Conservation (phyloP, 192 early-diverging fungal genomes). For the Umbelopsis vinacea region DNA sequence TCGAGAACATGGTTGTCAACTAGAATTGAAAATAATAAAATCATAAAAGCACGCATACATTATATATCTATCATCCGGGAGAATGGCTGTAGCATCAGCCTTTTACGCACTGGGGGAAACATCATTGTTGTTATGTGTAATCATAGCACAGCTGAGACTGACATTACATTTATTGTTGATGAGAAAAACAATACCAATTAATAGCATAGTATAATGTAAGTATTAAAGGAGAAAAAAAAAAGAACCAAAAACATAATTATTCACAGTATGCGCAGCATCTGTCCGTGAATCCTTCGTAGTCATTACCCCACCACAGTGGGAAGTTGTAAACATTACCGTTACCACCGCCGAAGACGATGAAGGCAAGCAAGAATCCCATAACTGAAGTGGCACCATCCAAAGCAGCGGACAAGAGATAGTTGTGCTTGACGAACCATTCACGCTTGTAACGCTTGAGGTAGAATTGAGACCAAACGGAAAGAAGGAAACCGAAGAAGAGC, state of each 20-base stretch:
- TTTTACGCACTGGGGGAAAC: not conserved
- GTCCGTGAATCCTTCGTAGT: constrained; percentile 5
- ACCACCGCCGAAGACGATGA: constrained; percentile 31
- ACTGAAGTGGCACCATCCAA: constrained; percentile 61
- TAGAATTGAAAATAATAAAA: not conserved
- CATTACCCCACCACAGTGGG: constrained; percentile 44
- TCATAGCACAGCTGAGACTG: not conserved
- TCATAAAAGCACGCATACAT: not conserved
- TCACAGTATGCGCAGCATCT: constrained; percentile 21
- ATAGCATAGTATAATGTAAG: constrained; percentile 6
- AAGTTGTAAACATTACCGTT: constrained; percentile 30
- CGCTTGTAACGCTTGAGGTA: constrained; percentile 51
- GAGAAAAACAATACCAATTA: not conserved
- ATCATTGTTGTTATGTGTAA: not conserved
- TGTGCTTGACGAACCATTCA: constrained; percentile 66
- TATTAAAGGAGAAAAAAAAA: not conserved
- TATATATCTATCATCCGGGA: not conserved
- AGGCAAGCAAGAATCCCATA: constrained; percentile 45
- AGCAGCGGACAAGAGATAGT: constrained; percentile 71
- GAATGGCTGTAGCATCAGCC: not conserved
- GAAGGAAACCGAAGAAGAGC: constrained; percentile 51
- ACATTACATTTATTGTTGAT: not conserved
- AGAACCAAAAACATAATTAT: not conserved
- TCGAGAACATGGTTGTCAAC: constrained; percentile 16
- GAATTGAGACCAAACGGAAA: constrained; percentile 53